Percentiles rank a stretch among this genome's conserved stretches.
phyloP scores from a whole-genome alignment of 768 basidiomycete species.

The Trametes gibbosa region DNA sequence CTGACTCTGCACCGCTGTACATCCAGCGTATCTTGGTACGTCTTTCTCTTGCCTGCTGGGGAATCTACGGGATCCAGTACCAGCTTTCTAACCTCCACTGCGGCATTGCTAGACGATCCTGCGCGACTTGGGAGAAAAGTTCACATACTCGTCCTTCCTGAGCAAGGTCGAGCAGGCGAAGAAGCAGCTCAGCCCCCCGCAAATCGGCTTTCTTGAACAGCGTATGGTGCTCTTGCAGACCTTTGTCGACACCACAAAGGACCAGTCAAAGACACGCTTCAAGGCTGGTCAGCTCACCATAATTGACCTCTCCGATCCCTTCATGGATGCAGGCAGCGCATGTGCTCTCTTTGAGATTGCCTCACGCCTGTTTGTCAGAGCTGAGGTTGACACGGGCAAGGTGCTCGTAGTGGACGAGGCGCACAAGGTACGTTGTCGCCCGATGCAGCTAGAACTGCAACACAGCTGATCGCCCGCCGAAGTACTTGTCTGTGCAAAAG shows the following conservation, averaged over 20 bases:
- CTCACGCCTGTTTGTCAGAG: constrained; percentile 59
- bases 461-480: not conserved
- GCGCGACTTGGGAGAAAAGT: constrained; percentile 60
- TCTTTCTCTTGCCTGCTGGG: not conserved
- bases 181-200: constrained; percentile 52
- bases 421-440: constrained; percentile 50
- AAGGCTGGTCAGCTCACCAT: constrained; percentile 60
- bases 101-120: constrained; percentile 45
- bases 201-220: constrained; percentile 57
- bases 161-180: constrained; percentile 44
- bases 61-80: no score
- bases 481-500: constrained; percentile 58
- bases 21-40: constrained; percentile 62
- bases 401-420: constrained; percentile 74
- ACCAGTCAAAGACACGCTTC: constrained; percentile 37
- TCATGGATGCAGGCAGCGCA: constrained; percentile 64
- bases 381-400: constrained; percentile 60
- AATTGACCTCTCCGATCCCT: constrained; percentile 70
- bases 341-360: constrained; percentile 72
- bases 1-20: constrained; percentile 62
- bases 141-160: constrained; percentile 50
- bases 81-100: not conserved
- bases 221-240: constrained; percentile 58
- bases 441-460: not conserved
- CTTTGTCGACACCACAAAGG: constrained; percentile 41